Evolutionary conservation across 192 early-diverging fungal species (phyloP), one percentile per base, ranked within the genome.

Genomic region (Entophlyctis luteolus): DNA sequence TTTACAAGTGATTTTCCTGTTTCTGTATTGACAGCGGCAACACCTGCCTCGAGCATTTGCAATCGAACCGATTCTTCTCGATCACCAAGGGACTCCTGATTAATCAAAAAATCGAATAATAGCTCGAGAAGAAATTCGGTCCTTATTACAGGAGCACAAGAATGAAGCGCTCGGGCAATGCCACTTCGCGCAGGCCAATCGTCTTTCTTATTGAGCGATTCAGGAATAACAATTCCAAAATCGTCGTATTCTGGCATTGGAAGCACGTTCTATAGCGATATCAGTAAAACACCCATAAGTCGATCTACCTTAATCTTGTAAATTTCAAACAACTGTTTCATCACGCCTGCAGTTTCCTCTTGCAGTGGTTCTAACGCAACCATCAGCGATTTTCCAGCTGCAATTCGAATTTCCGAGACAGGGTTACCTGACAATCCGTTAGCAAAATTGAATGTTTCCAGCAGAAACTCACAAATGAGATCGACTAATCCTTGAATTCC

Each of bases 171-270:
- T 33, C 81, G 74, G 2, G 89, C 92, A n/a, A 99, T 74, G 29
- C 95, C 95, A 42, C 79, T 78, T 14, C 95, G 92, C n/a, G 91
- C 80, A 36, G 84, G 82, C 70, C 88, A 88, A 33, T 87, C 85
- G 73, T 98, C 94, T 28, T 76, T 59, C 48, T 89, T 89, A 77
- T 92, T 83, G 57, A 96, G 72, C 0, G 93, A 90, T 55, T 87
- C 89, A 1, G 89, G 87, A 32, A 91, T 92, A 0, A 95, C 80
- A 59, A 99, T 88, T 39, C 94, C 95, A 65, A 81, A 95, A 49
- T 88, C 87, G 70, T 99, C 94, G 57, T 90, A 93, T 66, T 94
- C 89, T 6, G 94, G 94, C 27, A 84, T 84, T 20, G 93, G 82
- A 12, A 91, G 78, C 37, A 81, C 73, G 38, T 87, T 80, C 85